These are phyloP conservation scores for Nannizziopsis arthrosporioides DNA, from an alignment of 2,329 filamentous ascomycete genomes.

Conservation along the genomic window DNA sequence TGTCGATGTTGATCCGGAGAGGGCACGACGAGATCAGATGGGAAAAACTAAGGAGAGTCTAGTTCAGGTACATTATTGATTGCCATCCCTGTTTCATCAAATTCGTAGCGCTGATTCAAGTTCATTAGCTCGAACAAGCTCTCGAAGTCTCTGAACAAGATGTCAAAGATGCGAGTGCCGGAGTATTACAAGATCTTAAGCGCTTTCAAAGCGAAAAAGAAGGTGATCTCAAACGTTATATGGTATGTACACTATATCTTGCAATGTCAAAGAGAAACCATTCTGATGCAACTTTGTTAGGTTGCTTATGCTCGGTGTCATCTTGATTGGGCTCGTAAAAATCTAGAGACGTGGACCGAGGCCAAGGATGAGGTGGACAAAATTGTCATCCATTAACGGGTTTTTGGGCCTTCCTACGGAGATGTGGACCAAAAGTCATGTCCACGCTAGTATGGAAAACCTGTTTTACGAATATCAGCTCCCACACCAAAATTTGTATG, in stretches of 20 bases:
- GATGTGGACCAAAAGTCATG: too few species aligned
- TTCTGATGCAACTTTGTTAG: constrained; percentile 36
- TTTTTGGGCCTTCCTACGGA: background rate
- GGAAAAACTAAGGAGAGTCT: constrained; percentile 90
- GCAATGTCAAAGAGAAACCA: background rate
- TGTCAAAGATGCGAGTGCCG: constrained; percentile 81
- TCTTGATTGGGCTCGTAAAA: constrained; percentile 87
- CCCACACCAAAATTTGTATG: too few species aligned
- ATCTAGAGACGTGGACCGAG: constrained; percentile 84
- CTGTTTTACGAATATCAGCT: too few species aligned
- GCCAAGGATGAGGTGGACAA: constrained; percentile 77
- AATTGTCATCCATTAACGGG: constrained; percentile 45
- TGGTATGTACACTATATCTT: constrained; percentile 54
- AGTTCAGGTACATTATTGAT: constrained; percentile 38
- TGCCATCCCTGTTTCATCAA: background rate
- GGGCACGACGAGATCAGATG: constrained; percentile 82
- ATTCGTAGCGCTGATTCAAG: constrained; percentile 6
- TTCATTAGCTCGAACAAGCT: constrained; percentile 72
- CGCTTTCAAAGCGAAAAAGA: constrained; percentile 94
- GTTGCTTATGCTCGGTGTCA: constrained; percentile 86
- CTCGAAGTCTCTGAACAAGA: constrained; percentile 79
- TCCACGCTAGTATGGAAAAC: too few species aligned
- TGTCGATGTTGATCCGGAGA: constrained; percentile 88
- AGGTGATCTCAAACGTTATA: constrained; percentile 82
- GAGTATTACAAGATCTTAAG: constrained; percentile 78